These are phyloP conservation scores for Fusarium dlaminii DNA, from an alignment of 2,329 filamentous ascomycete species.

Conservation along the genomic window DNA sequence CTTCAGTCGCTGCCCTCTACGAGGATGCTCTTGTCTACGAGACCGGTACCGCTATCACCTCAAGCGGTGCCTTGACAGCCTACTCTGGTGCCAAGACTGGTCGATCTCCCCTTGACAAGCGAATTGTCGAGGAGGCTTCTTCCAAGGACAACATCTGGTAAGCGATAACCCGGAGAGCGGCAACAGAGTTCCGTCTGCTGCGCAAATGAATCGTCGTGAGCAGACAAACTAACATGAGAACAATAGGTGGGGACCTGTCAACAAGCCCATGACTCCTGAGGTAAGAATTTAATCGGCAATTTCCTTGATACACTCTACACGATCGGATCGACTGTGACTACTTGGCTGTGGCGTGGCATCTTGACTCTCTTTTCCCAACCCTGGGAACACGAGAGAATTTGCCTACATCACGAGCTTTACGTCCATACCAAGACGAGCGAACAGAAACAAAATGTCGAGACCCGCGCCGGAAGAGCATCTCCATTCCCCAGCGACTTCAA, in stretches of 20 bases:
- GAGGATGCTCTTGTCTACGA: slow-evolving; percentile 99
- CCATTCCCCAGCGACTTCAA: slow-evolving; percentile 40
- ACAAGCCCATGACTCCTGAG: slow-evolving; percentile 97
- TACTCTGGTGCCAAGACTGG: slow-evolving; percentile 99
- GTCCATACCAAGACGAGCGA: slow-evolving; percentile 3
- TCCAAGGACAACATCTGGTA: slow-evolving; percentile 93
- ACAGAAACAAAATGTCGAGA: slow-evolving; percentile 16
- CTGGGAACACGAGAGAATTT: slow-evolving; percentile 13
- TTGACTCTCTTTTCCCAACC: slow-evolving; percentile 6
- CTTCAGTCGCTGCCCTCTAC: slow-evolving; percentile 93
- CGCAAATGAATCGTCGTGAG: slow-evolving; percentile 24
- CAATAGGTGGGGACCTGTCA: slow-evolving; percentile 89
- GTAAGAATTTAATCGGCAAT: slow-evolving; percentile 60
- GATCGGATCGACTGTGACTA: slow-evolving; percentile 10
- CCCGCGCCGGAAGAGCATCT: slow-evolving; percentile 23
- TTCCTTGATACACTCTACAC: slow-evolving; percentile 9
- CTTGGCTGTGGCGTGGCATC: slow-evolving; percentile 2
- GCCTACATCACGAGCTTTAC: slow-evolving; percentile 31
- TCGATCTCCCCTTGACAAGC: slow-evolving; percentile 95
- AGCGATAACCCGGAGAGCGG: slow-evolving; percentile 35
- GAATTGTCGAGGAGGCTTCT: slow-evolving; percentile 89
- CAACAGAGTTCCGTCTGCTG: slow-evolving; percentile 24
- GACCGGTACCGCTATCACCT: slow-evolving; percentile 96
- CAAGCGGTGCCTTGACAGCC: slow-evolving; percentile 91
- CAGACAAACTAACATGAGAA: slow-evolving; percentile 44